These are phyloP conservation scores for Tuctoria greenei DNA, from an alignment of 176 grass and related monocot species.

Conservation along the genomic window DNA sequence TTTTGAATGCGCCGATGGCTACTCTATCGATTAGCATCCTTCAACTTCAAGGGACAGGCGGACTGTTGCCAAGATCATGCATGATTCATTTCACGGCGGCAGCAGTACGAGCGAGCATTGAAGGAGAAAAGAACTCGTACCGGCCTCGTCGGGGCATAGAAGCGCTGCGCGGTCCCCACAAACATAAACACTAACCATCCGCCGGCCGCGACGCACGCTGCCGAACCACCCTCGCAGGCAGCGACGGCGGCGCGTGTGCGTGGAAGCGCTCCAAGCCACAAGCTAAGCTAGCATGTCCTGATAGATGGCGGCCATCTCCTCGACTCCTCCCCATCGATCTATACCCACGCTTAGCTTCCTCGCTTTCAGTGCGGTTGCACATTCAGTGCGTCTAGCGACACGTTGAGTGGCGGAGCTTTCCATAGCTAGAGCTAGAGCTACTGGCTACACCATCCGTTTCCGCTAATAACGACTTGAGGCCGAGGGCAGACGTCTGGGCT, in stretches of 20 bases:
- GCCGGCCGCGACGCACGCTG: constrained; percentile 4
- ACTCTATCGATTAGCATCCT: background rate
- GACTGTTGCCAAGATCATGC: constrained; percentile 8
- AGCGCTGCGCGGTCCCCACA: background rate
- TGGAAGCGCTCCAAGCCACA: constrained; percentile 17
- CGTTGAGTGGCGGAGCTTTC: background rate
- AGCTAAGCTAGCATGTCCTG: too few species aligned
- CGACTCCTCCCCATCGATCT: background rate
- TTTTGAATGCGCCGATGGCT: constrained; percentile 16
- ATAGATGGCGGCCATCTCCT: background rate
- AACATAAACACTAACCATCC: background rate
- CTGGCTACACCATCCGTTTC: background rate
- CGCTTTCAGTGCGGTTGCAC: constrained; percentile 29
- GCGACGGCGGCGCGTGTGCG: background rate
- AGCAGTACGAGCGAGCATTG: background rate
- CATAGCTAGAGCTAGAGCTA: background rate
- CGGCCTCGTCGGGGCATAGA: background rate
- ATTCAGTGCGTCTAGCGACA: background rate
- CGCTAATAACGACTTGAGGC: background rate
- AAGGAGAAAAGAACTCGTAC: constrained; percentile 32
- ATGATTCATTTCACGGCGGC: too few species aligned
- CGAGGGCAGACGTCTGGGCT: background rate
- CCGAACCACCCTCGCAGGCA: constrained; percentile 20
- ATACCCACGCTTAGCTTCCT: background rate
- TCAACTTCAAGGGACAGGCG: background rate